Evolutionary conservation across 495 filamentous ascomycete genomes (phyloP), one percentile per base, ranked within the genome.

Genomic region (Geoglossum glabrum): DNA sequence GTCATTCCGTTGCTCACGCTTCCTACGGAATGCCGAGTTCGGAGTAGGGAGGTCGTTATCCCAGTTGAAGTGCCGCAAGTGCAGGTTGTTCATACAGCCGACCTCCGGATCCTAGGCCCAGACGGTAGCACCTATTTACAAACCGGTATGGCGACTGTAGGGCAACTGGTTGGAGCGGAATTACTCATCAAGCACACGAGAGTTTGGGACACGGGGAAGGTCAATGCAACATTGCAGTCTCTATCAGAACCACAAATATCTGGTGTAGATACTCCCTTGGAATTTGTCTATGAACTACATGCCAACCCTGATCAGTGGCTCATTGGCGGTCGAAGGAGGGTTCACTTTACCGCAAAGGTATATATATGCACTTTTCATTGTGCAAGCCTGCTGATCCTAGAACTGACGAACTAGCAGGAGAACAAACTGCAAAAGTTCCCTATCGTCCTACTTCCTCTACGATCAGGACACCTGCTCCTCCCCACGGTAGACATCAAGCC

Each of bases 41-140:
- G 17, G 6, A 56, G 23, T 28, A 65, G 64, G 27, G 60, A 76
- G 11, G 80, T 88, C 57, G 69, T 78, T 5, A 84, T 88, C 57
- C 78, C 84, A 0, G 87, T 97, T 21, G 85, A 94, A 47, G 78
- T 97, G n/a, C 93, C 92, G 0, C 76, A 84, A 7, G 74, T 95
- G 26, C 79, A 85, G 57, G 79, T 96, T 27, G 81, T 97, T 1
- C 84, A 90, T 68, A 93, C 84, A 0, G 85, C 83, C 19, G 81
- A 89, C 56, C 78, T 96, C 46, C 30, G 8, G 11, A 30, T 59
- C 1, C 13, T 56, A n/a, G n/a, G 21, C 10, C 19, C 26, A 23
- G 57, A 59, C 21, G 54, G 26, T 13, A 47, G 10, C 31, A n/a
- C 10, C 17, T 56, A 8, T 1, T 38, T 19, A 7, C 23, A 5